Evolutionary conservation across 2,329 filamentous ascomycete species (phyloP), one percentile per base, ranked within the genome.

Genomic region (Cladosporium sp.): DNA sequence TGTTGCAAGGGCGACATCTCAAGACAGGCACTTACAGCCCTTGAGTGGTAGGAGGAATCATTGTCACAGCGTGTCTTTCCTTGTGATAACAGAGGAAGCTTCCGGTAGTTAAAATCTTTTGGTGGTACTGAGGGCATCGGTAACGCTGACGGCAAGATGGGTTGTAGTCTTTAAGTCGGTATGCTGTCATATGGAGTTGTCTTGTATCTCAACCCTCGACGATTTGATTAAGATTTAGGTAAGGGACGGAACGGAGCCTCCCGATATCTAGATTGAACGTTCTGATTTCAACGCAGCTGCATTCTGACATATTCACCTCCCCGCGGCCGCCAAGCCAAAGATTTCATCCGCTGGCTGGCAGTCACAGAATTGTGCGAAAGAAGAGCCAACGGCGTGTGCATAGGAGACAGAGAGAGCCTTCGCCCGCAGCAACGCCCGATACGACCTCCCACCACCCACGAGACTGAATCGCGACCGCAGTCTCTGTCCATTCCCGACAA

Each of bases 21-120:
- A 11, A 2, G 25, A 35, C 16, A 59, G 57, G 1, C 25, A 43
- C n/a, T 12, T 39, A 29, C 62, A 63, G 47, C 57, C 61, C 3
- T 39, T 63, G 29, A 16, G 12, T 7, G 60, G 57, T 7, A 41
- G 51, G 30, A 43, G 61, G 12, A 63, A 63, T 38, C 57, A 62
- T 30, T 57, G 57, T 16, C 62, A 63, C 51, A 38, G 43, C 4
- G 45, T 64, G 12, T 20, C 43, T 2, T 38, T 63, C 13, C 38
- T 53, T 20, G 54, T 61, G 15, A 11, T n/a, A 13, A 19, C 4
- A n/a, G 39, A 50, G 22, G 4, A 27, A 9, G 9, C n/a, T n/a
- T n/a, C n/a, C n/a, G n/a, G n/a, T n/a, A n/a, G n/a, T n/a, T n/a
- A n/a, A n/a, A n/a, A n/a, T n/a, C n/a, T n/a, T n/a, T n/a, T n/a